These are phyloP conservation scores for Biscutella laevigata DNA, from an alignment of 441 rosid genomes.

Conservation along the genomic window DNA sequence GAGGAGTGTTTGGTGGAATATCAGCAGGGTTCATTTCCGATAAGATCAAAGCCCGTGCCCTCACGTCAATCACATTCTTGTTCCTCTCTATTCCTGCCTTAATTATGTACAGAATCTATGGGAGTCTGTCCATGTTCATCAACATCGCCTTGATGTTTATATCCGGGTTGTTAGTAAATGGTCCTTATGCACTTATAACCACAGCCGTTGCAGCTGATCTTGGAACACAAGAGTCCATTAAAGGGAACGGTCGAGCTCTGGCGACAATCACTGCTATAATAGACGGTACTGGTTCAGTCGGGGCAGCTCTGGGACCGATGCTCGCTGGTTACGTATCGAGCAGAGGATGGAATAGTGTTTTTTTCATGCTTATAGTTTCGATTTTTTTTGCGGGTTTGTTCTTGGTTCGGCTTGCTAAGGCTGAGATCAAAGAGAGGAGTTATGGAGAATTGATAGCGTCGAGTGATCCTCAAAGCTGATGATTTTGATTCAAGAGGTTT, in stretches of 20 bases:
- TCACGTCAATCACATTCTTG: constrained; percentile 64
- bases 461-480: constrained; percentile 3
- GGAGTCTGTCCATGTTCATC: constrained; percentile 54
- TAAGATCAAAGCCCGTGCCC: constrained; percentile 64
- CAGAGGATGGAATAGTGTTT: constrained; percentile 79
- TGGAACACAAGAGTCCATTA: constrained; percentile 64
- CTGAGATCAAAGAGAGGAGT: constrained; percentile 44
- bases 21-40: constrained; percentile 74
- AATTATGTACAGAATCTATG: constrained; percentile 56
- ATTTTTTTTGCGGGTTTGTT: constrained; percentile 45
- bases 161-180: constrained; percentile 77
- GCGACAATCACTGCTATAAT: constrained; percentile 87
- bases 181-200: constrained; percentile 76
- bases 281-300: constrained; percentile 93
- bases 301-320: constrained; percentile 80
- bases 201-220: constrained; percentile 94
- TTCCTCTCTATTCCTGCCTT: constrained; percentile 66
- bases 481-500: constrained; percentile 1
- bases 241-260: constrained; percentile 70
- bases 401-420: constrained; percentile 53
- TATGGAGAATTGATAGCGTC: constrained; percentile 23
- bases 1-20: constrained; percentile 81
- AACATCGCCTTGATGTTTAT: constrained; percentile 63
- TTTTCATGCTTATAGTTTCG: constrained; percentile 62
- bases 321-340: constrained; percentile 75